Base-by-base conservation (phyloP, 73 alveolate genomes). In the Uronychia binucleata region DNA sequence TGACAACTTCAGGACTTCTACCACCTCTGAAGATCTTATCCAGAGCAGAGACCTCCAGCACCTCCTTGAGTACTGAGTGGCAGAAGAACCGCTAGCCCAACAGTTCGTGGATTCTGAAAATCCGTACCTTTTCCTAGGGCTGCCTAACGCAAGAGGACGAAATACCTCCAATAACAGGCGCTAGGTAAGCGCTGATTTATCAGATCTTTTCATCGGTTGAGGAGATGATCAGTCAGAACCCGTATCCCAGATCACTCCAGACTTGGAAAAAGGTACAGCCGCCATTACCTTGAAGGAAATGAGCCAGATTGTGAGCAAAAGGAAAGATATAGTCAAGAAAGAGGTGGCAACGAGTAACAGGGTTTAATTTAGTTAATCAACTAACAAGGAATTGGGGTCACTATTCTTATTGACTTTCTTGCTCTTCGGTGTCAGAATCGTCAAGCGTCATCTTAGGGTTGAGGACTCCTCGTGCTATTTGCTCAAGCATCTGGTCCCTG, bases 401-500 rank as follows among this genome's bases (percentile, higher is more conserved):
- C n/a, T n/a, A n/a, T n/a, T n/a, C n/a, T n/a, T n/a, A n/a, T n/a
- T n/a, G n/a, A n/a, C n/a, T 46, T 46, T 46, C 67, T 19, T 46
- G n/a, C 19, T 46, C 67, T 46, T 46, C 67, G 5, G 5, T 19
- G 19, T 46, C 67, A 46, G 67, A 46, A 19, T 46, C 67, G 5
- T 19, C 94, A 58, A 88, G 91, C 26, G 89, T 77, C 94, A 88
- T 74, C 14, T 33, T 77, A 8, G 96, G 96, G 32, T 87, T 91
- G 26, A 88, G 8, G 34, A 88, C 86, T 25, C 97, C 97, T 79
- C 80, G 29, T 19, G 90, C 82, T 0, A 92, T 86, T 34, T 83
- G 86, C 59, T 88, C 92, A 25, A 92, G 60, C 95, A 92, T 92
- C 57, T 92, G 88, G 67, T 92, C 97, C 34, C 97, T 80, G 81